Base-by-base conservation (phyloP, 2,329 filamentous ascomycete species). In the Fusarium sp. region DNA sequence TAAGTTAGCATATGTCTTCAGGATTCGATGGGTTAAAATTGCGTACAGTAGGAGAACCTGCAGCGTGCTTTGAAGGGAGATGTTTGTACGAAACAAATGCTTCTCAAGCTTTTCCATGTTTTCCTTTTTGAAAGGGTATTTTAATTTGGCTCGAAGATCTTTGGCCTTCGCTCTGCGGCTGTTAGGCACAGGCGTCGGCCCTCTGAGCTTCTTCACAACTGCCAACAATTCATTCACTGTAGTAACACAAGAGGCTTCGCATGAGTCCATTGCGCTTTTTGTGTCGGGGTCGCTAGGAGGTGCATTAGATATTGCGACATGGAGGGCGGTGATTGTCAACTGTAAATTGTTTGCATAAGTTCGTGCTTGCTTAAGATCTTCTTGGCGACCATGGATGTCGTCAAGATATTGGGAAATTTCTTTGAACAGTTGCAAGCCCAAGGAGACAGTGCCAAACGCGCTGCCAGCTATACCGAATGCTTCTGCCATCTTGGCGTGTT, bases 211-310 rank as follows among this genome's bases (percentile, higher is more conserved):
- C n/a, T n/a, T n/a, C n/a, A 38, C n/a, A 7, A 38, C 13, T 17
- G 3, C 22, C 12, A 38, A 17, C 11, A 52, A 36, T 17, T 36
- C 8, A 3, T 26, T 36, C 0, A 17, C 13, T 0, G 33, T 13
- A 7, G 9, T 3, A 14, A 36, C 1, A 0, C 49, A 52, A 2
- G 33, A 36, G 1, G 13, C 1, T 8, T 17, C 26, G n/a, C 49
- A 54, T 6, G 49, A 38, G 0, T 22, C 33, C 3, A 36, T 52
- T 8, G 24, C 49, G 6, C 0, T 9, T 17, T 36, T 38, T 1
- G 31, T 26, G 3, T 8, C 3, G 0, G 13, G 1, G 8, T 38
- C 49, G 2, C 1, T 14, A 5, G 33, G 22, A 6, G 49, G 12
- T 2, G 13, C 3, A 2, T 6, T 38, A 5, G 18, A 17, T 17